These are phyloP conservation scores for Tolypocladium sp. DNA, from an alignment of 2,329 filamentous ascomycete species.

Conservation along the genomic window DNA sequence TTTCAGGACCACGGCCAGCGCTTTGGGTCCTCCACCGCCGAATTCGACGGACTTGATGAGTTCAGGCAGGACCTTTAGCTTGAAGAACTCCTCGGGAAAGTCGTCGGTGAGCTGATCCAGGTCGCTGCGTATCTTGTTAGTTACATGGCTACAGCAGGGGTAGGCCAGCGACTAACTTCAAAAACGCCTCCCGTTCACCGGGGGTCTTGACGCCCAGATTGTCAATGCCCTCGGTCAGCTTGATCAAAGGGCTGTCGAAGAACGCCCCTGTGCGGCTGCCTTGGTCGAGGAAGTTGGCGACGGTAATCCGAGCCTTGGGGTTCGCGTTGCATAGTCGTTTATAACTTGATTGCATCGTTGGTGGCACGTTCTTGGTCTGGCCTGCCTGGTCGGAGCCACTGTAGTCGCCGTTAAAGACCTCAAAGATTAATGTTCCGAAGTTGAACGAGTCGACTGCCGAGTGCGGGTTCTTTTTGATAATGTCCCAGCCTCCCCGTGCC, in stretches of 20 bases:
- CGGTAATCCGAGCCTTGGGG: slow-evolving; percentile 77
- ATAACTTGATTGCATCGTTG: slow-evolving; percentile 84
- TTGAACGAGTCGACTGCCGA: slow-evolving; percentile 81
- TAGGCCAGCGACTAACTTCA: slow-evolving; percentile 42
- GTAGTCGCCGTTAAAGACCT: slow-evolving; percentile 86
- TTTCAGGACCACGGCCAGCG: slow-evolving; percentile 80
- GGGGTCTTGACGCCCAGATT: slow-evolving; percentile 83
- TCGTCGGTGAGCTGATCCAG: slow-evolving; percentile 83
- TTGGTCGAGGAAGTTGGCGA: slow-evolving; percentile 82
- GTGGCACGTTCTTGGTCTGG: slow-evolving; percentile 78
- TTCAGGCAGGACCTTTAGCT: slow-evolving; percentile 91
- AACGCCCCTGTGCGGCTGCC: slow-evolving; percentile 75
- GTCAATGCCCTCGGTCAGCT: slow-evolving; percentile 85
- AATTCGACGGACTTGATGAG: slow-evolving; percentile 98
- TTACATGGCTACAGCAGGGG: slow-evolving; percentile 12
- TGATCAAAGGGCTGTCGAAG: slow-evolving; percentile 88
- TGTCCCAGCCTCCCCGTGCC: slow-evolving; percentile 80
- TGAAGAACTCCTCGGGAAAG: slow-evolving; percentile 96
- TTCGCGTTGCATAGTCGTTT: slow-evolving; percentile 82
- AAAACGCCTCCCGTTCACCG: slow-evolving; percentile 72
- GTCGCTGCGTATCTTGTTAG: slow-evolving; percentile 42
- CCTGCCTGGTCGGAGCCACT: slow-evolving; percentile 68
- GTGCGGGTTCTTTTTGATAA: slow-evolving; percentile 73
- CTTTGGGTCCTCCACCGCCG: slow-evolving; percentile 87
- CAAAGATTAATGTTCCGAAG: slow-evolving; percentile 75